Base-by-base conservation (phyloP, 75 land plant species). In the Azolla pinnata region DNA sequence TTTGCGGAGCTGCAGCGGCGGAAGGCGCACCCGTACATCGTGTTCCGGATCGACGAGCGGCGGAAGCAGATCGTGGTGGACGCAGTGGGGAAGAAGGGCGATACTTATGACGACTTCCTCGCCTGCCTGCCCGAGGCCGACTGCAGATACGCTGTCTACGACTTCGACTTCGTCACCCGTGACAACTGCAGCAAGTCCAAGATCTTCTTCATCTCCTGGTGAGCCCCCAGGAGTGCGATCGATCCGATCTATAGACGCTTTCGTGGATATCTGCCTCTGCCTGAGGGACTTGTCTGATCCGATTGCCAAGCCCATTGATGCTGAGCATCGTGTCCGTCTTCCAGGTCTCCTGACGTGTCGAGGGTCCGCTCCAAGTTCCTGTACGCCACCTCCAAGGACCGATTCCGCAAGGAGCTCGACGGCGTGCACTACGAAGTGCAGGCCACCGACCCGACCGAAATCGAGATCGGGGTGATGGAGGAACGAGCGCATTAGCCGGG, bases 371-470 rank as follows among this genome's bases (percentile, higher is more conserved):
- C 70, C n/a, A 79, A 79, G 67, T 77, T 79, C 67, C 64, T 79
- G 29, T 82, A 82, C 46, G 84, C 84, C 1, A 82, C 82, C 58
- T 74, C 84, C 49, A 82, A 82, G 68, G 84, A 82, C 28, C 70
- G 68, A 64, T 77, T 82, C 78, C 62, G 68, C 61, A 69, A 77
- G 51, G 84, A 82, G 59, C 60, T 82, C 24, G 78, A 82, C 60
- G 84, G 88, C 2, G 61, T 82, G 44, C 81, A 78, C 48, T 72
- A 78, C 23, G 84, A 79, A 64, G 33, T 79, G 52, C 82, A 79
- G 34, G 82, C 82, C 32, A 79, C 82, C 0, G 82, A 79, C 64
- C 82, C 82, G 20, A 79, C 74, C 29, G 82, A 79, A 57, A 75
- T 79, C 73, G 76, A 67, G 63, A 38, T 79, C 5, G 78, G 75